Conservation (phyloP, 352 stramenopile genomes). For the Aphanomyces astaci region DNA sequence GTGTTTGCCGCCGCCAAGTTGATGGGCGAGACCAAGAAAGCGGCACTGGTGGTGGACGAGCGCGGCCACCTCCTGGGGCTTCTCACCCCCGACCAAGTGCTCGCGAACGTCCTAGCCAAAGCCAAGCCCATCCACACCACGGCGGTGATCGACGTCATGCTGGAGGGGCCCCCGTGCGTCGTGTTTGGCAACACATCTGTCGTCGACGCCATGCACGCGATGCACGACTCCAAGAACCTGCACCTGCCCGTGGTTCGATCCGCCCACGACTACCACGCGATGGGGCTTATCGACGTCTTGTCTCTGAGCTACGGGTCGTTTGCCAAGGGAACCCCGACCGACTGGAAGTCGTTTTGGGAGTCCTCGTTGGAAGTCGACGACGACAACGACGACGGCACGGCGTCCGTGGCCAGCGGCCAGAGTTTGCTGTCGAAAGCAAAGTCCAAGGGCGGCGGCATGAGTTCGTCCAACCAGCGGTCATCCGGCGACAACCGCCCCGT, state of each 20-base stretch:
- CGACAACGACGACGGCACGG: conserved; percentile 64
- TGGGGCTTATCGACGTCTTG: conserved; percentile 81
- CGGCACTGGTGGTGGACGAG: conserved; percentile 91
- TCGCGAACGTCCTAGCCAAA: conserved; percentile 91
- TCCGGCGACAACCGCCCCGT: conserved; percentile 87
- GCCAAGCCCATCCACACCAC: conserved; percentile 88
- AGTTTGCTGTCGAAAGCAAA: conserved; percentile 60
- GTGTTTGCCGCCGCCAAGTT: conserved; percentile 89
- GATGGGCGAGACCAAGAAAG: conserved; percentile 93
- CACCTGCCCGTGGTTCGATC: conserved; percentile 78
- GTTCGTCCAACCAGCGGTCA: conserved; percentile 33
- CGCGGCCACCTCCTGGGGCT: conserved; percentile 90
- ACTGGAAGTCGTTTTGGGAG: conserved; percentile 88
- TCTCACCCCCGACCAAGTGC: conserved; percentile 97
- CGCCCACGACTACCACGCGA: conserved; percentile 47
- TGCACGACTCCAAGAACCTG: conserved; percentile 83
- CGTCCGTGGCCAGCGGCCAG: conserved; percentile 73
- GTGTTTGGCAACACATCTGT: conserved; percentile 57
- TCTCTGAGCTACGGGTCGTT: conserved; percentile 85
- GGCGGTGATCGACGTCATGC: conserved; percentile 87
- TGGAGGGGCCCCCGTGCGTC: conserved; percentile 65
- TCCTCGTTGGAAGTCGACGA: conserved; percentile 68
- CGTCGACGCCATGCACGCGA: conserved; percentile 82
- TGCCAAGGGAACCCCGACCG: conserved; percentile 75
- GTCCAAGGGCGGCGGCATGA: conserved; percentile 20